phyloP scores from a whole-genome alignment of 1,284 basidiomycete species.

The Ceratobasidium sp. region DNA sequence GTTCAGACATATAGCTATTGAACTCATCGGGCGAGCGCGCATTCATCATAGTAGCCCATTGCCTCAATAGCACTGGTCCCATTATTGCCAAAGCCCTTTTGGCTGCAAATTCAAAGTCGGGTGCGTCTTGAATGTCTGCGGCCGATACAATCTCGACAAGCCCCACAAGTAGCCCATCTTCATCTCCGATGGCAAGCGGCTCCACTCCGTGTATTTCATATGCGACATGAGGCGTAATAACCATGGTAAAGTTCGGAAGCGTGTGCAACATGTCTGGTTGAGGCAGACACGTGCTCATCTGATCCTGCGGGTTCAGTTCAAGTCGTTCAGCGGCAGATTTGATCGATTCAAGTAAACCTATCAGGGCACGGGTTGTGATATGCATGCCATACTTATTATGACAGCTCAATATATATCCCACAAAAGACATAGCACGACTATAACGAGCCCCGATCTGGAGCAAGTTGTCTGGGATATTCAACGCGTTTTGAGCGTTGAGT shows the following conservation, averaged over 20 bases:
- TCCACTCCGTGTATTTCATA: background rate
- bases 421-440: constrained; percentile 10
- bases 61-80: background rate
- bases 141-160: background rate
- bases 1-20: background rate
- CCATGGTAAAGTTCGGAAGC: background rate
- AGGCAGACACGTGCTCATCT: background rate
- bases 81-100: background rate
- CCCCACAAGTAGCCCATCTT: background rate
- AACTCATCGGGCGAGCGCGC: background rate
- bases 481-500: background rate
- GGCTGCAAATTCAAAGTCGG: background rate
- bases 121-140: background rate
- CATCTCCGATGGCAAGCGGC: background rate
- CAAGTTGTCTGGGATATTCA: background rate
- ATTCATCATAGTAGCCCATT: constrained; percentile 1
- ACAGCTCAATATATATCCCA: background rate
- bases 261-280: background rate
- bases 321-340: background rate
- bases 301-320: background rate
- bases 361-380: background rate
- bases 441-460: constrained; percentile 18
- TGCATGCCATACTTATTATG: background rate
- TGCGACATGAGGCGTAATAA: background rate
- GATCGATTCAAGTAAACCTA: background rate